A percentile compares a stretch with the other conserved stretches of the same genome.
Conservation (phyloP, 176 grass and related monocot species). For the Leersia perrieri region DNA sequence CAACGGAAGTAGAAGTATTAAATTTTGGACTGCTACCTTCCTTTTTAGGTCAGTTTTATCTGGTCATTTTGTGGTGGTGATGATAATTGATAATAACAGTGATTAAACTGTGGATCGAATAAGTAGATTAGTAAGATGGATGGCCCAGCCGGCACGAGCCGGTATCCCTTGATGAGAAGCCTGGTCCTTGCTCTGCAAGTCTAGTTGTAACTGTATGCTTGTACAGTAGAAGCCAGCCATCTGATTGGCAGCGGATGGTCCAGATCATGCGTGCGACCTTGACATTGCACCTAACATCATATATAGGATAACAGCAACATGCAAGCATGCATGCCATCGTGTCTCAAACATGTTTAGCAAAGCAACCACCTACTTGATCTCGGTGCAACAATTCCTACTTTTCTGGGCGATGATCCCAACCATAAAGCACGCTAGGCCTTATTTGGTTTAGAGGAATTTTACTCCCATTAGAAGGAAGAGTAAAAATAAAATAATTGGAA, state of each 20-base stretch:
- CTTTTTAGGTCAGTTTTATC: background rate
- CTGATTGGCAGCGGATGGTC: background rate
- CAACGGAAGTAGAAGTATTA: background rate
- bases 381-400: background rate
- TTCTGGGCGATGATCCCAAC: background rate
- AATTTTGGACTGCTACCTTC: background rate
- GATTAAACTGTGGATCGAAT: background rate
- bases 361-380: no score
- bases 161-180: no score
- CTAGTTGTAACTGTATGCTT: no score
- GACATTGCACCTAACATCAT: background rate
- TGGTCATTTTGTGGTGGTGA: background rate
- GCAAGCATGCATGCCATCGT: background rate
- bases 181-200: background rate
- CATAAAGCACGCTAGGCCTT: background rate
- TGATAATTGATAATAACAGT: background rate
- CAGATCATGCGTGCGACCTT: background rate
- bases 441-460: no score
- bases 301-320: background rate
- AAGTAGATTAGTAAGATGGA: background rate
- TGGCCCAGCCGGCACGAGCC: no score
- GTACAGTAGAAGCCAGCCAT: background rate
- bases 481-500: no score
- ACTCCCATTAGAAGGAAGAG: no score
- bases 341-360: background rate